Base-by-base conservation (phyloP, 805 yeast genomes). In the Saccharomycopsis synnaedendra region DNA sequence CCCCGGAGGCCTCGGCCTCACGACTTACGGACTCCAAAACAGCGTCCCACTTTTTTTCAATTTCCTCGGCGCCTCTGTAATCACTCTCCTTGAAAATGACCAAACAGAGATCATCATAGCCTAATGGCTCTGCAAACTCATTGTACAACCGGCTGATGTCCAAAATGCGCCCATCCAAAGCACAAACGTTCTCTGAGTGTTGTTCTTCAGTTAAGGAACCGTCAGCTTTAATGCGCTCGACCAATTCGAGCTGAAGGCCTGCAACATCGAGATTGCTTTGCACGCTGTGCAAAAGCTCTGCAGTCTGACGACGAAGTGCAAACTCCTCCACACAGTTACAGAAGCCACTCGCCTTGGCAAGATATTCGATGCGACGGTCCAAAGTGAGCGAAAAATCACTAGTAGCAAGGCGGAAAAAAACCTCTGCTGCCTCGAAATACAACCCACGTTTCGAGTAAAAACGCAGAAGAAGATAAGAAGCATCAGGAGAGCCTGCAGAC, bases 261-360 rank as follows among this genome's bases (percentile, higher is more conserved):
- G 96, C 93, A 35, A 90, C 93, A 41, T 85, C 93, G 57, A 88
- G 76, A 45, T 85, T 74, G 58, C 88, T 95, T 55, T 79, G 82
- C 37, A 89, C 82, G 56, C 74, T 69, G 7, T 78, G 69, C 1
- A 86, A 72, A 49, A 90, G 67, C 56, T 78, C 79, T 32, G 81
- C 76, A 74, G 87, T 81, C 52, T 80, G 78, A 57, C 85, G 94
- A 55, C 90, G 74, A 58, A 81, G 72, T 50, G 72, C 75, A 32
- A 90, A 85, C 30, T 90, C 83, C 53, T 88, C 78, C 41, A 75
- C 79, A 62, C 95, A 83, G 59, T 86, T 85, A 62, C 95, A 84
- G 67, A 86, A 88, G 3, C 96, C 96, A 62, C 83, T 84, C 1
- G 97, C 97, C 55, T 97, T 75, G 1, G 97, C 85, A 47, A 93